A percentile compares a stretch with the other conserved stretches of the same genome.
These are phyloP conservation scores for Talaromyces marneffei DNA, from an alignment of 2,329 filamentous ascomycete genomes.

Conservation along the genomic window DNA sequence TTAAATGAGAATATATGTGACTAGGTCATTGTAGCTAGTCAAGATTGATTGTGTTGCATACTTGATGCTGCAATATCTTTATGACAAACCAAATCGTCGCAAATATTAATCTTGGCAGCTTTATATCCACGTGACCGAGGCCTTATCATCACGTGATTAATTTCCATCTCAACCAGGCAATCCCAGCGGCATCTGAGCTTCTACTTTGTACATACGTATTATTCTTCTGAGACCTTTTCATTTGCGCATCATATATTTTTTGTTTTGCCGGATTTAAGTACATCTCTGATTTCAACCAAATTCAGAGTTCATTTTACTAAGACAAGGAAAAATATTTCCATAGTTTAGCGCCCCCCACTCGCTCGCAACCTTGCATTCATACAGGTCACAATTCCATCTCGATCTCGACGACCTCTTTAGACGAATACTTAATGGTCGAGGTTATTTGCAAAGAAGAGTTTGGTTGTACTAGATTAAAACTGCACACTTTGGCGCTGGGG, in stretches of 20 bases:
- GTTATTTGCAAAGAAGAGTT: background rate
- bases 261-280: background rate
- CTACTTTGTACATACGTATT: too few species aligned
- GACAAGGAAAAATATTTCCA: background rate
- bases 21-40: background rate
- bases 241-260: background rate
- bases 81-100: background rate
- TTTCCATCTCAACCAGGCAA: background rate
- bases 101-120: background rate
- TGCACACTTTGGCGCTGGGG: background rate
- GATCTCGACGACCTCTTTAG: background rate
- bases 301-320: background rate
- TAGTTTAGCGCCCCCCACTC: background rate
- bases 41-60: background rate
- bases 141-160: background rate
- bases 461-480: background rate
- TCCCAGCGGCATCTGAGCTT: too few species aligned
- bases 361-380: background rate
- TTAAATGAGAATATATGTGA: background rate
- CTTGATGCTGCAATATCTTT: background rate
- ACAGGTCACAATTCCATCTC: slow-evolving; percentile 3
- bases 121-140: background rate
- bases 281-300: background rate
- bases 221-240: background rate
- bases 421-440: background rate